These are phyloP conservation scores for Dictyostelium discoideum DNA, from an alignment of 78 protist genomes.

Conservation along the genomic window DNA sequence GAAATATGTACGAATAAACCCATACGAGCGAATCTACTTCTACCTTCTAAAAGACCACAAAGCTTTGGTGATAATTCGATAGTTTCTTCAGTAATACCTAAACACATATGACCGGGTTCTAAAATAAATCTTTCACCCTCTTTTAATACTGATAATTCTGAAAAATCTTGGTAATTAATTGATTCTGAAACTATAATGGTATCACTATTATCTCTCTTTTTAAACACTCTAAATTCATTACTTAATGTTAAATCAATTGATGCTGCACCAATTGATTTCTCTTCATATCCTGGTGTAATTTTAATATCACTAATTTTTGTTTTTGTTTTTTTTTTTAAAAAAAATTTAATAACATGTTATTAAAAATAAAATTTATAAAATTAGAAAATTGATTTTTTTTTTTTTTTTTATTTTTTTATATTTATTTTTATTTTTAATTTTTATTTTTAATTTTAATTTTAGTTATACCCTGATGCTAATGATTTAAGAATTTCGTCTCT, in stretches of 20 bases:
- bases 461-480: not conserved
- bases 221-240: slow-evolving; percentile 89
- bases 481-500: slow-evolving; percentile 49
- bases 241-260: slow-evolving; percentile 84
- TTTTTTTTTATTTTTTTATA: not conserved
- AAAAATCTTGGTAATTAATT: slow-evolving; percentile 85
- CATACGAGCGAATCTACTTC: slow-evolving; percentile 91
- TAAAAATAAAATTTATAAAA: too few species aligned
- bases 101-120: slow-evolving; percentile 78
- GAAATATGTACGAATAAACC: slow-evolving; percentile 90
- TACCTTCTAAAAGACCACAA: slow-evolving; percentile 90
- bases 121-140: slow-evolving; percentile 81
- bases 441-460: too few species aligned
- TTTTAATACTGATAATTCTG: slow-evolving; percentile 61
- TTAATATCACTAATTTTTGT: slow-evolving; percentile 79
- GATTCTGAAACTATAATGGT: slow-evolving; percentile 49
- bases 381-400: not conserved
- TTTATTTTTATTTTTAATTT: too few species aligned
- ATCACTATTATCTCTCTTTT: not conserved
- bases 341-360: too few species aligned
- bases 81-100: slow-evolving; percentile 89
- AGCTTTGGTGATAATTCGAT: slow-evolving; percentile 72
- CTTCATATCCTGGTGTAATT: slow-evolving; percentile 72
- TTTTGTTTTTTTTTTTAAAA: not conserved
- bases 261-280: slow-evolving; percentile 79